Base-by-base conservation (phyloP, 2,329 filamentous ascomycete species). In the Alternaria hordeiaustralica region DNA sequence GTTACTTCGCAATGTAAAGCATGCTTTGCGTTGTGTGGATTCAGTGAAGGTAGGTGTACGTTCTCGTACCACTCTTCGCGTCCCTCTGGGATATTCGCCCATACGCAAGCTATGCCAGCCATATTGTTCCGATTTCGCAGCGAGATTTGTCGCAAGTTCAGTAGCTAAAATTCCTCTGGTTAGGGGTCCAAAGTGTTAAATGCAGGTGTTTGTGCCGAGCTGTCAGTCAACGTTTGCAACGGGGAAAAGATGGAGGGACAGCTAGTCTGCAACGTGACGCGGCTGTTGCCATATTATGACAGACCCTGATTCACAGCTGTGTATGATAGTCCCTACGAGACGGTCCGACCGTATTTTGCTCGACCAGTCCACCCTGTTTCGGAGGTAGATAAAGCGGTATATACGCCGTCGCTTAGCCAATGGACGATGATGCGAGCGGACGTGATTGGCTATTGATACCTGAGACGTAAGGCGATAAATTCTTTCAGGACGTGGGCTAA, bases 31-130 rank as follows among this genome's bases (percentile, higher is more conserved):
- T 66, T 55, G 8, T 63, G 47, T 9, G 46, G 26, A 15, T 49
- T 26, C 60, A 58, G 61, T 13, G 13, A 50, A 1, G 66, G 60
- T 9, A 74, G 47, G n/a, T 58, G 70, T 9, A 69, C 51, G 10
- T 70, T 55, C 33, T 70, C 61, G 51, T 70, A 73, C 66, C 64
- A 71, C 15, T 62, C 53, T 11, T 60, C 47, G 13, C 58, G 60
- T 7, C 65, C 33, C 6, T 68, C 43, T 6, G 68, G 57, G 13
- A 73, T 23, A 11, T 64, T 68, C 33, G 71, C 70, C 71, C 71
- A 73, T 26, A 55, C 46, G 46, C 65, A 71, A 9, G 68, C 13
- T 18, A 73, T 46, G n/a, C 65, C 69, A 15, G 71, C 50, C 71
- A 72, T 73, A 3, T 10, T 64, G 44, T 55, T 60, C 13, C 28